phyloP scores from a whole-genome alignment of 192 early-diverging fungal genomes.

The Entomortierella parvispora region DNA sequence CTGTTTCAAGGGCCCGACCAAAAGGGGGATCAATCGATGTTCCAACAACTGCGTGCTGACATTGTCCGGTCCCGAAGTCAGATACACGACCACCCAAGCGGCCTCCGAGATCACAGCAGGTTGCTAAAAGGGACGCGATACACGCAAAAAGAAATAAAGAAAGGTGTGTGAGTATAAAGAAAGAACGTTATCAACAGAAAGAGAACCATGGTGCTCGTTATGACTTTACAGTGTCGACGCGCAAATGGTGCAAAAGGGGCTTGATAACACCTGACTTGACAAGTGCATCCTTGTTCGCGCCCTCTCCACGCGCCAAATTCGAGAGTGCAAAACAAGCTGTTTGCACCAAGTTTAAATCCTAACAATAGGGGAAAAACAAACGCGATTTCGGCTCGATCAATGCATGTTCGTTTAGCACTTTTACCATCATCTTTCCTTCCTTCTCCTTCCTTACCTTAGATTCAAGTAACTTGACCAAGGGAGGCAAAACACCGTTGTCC shows the following conservation, averaged over 20 bases:
- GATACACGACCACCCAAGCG: conserved; percentile 73
- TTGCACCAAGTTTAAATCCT: conserved; percentile 65
- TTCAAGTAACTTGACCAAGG: conserved; percentile 77
- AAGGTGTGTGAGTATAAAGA: background rate
- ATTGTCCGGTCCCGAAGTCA: conserved; percentile 62
- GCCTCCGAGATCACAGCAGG: conserved; percentile 68
- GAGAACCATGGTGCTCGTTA: background rate
- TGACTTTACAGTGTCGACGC: conserved; percentile 56
- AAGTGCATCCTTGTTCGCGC: conserved; percentile 61
- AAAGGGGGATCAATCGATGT: conserved; percentile 30
- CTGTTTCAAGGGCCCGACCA: conserved; percentile 54
- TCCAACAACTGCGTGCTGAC: conserved; percentile 56
- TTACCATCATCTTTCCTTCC: background rate
- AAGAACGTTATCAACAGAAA: background rate
- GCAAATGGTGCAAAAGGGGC: conserved; percentile 61
- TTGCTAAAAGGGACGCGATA: conserved; percentile 23
- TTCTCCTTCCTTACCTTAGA: conserved; percentile 52
- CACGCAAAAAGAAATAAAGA: background rate
- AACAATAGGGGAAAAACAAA: background rate
- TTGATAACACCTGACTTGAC: conserved; percentile 58
- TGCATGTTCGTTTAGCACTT: too few species aligned
- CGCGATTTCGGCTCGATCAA: background rate
- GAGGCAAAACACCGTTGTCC: conserved; percentile 76
- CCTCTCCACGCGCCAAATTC: conserved; percentile 73
- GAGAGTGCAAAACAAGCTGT: conserved; percentile 80